Evolutionary conservation across 2,329 filamentous ascomycete genomes (phyloP).

Genomic region (Talaromyces sp.): DNA sequence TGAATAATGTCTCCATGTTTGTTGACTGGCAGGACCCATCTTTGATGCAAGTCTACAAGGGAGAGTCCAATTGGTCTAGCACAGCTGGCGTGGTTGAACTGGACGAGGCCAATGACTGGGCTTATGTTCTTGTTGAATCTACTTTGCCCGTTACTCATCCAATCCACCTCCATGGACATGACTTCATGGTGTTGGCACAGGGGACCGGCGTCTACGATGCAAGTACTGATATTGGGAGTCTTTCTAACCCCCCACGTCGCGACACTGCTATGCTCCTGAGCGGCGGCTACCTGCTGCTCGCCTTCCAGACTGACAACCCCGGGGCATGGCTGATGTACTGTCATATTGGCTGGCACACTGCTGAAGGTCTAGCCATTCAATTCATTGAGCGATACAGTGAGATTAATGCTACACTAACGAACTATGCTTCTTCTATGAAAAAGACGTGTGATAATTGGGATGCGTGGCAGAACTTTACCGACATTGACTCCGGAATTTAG

Average conservation of each 20-base stretch:
- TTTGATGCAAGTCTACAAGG: slow-evolving; percentile 18
- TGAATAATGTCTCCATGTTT: slow-evolving; percentile 16
- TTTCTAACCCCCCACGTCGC: slow-evolving; percentile 31
- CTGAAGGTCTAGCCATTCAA: slow-evolving; percentile 20
- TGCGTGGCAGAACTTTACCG: neutral
- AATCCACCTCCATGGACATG: slow-evolving; percentile 66
- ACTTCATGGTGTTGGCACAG: slow-evolving; percentile 63
- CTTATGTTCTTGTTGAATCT: slow-evolving; percentile 23
- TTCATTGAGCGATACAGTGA: slow-evolving; percentile 25
- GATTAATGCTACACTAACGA: neutral
- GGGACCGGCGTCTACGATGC: slow-evolving; percentile 29
- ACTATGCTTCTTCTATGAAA: neutral
- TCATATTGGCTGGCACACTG: slow-evolving; percentile 31
- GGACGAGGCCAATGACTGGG: slow-evolving; percentile 21
- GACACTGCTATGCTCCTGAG: slow-evolving; percentile 36
- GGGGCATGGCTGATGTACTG: slow-evolving; percentile 41
- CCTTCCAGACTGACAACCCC: slow-evolving; percentile 39
- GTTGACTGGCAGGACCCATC: slow-evolving; percentile 11
- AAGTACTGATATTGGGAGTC: neutral
- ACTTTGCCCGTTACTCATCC: slow-evolving; percentile 43
- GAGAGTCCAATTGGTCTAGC: slow-evolving; percentile 13
- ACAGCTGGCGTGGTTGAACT: slow-evolving; percentile 22
- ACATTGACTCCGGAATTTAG: neutral
- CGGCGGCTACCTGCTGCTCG: slow-evolving; percentile 35
- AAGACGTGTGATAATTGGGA: neutral